A percentile compares a stretch with the other conserved stretches of the same genome.
Conservation (phyloP, 202 grass and related monocot genomes). For the Schoenoplectus tabernaemontani region DNA sequence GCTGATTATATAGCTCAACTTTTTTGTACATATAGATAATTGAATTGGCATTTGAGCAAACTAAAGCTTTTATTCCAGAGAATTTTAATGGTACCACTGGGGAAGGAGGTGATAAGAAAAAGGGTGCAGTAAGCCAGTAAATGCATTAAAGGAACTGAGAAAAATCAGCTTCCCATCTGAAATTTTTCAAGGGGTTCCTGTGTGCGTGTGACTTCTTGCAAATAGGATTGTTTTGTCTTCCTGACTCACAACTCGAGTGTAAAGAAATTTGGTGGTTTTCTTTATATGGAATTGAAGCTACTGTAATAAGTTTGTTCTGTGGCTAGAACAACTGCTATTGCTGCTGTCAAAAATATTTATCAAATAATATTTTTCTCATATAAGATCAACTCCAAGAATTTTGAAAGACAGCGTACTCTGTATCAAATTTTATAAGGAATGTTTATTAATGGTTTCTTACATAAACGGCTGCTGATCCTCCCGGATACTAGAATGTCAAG, state of each 20-base stretch:
- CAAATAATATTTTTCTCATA: background rate
- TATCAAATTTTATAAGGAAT: background rate
- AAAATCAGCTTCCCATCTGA: constrained; percentile 55
- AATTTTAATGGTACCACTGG: constrained; percentile 10
- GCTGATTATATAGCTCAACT: background rate
- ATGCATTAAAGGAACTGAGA: constrained; percentile 55
- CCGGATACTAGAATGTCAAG: no score
- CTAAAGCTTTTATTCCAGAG: background rate
- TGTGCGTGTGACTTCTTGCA: background rate
- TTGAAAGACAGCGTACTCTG: background rate
- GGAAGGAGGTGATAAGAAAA: constrained; percentile 13
- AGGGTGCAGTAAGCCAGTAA: constrained; percentile 12
- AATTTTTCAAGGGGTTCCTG: constrained; percentile 34
- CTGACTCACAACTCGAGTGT: no score
- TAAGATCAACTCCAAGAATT: background rate
- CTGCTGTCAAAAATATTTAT: background rate
- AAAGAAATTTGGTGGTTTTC: background rate
- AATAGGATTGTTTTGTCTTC: background rate
- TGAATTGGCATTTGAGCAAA: constrained; percentile 35
- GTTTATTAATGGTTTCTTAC: background rate
- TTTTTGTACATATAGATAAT: constrained; percentile 43
- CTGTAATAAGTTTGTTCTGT: background rate
- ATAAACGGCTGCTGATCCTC: no score
- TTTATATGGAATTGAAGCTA: background rate
- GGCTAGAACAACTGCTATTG: background rate